phyloP scores from a whole-genome alignment of 1,284 basidiomycete species.

The Melampsora abietis-canadensis region DNA sequence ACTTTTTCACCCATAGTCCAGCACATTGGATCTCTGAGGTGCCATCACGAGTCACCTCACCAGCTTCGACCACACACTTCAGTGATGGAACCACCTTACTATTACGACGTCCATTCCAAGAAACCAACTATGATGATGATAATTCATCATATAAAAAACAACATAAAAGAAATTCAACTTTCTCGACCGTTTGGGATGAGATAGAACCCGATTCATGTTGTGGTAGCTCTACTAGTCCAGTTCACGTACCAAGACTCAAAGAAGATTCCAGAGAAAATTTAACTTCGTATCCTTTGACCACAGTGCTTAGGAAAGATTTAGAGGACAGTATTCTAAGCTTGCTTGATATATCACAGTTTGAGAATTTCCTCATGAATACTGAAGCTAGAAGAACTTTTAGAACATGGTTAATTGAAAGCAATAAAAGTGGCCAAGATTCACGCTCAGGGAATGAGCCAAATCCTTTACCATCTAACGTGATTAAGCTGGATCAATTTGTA shows the following conservation, averaged over 20 bases:
- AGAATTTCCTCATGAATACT: constrained; percentile 15
- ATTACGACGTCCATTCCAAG: neutral
- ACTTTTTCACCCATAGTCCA: neutral
- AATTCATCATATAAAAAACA: too few species aligned
- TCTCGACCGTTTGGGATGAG: neutral
- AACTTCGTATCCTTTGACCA: constrained; percentile 35
- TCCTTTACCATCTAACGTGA: neutral
- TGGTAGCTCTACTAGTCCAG: neutral
- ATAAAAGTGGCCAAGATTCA: neutral
- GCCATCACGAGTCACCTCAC: neutral
- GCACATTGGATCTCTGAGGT: neutral
- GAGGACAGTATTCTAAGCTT: constrained; percentile 18
- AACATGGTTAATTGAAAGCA: constrained; percentile 16
- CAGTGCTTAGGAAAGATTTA: constrained; percentile 18
- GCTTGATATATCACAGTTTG: constrained; percentile 15
- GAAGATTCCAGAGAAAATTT: neutral
- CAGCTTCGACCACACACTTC: neutral
- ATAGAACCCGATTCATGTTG: neutral
- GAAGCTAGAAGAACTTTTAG: constrained; percentile 21
- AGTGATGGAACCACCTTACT: neutral
- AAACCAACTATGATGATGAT: neutral
- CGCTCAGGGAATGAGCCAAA: neutral
- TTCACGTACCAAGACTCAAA: neutral
- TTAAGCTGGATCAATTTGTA: constrained; percentile 24
- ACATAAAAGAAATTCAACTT: constrained; percentile 3